Conservation (phyloP, 1,284 basidiomycete genomes). For the Rhodotorula sp. region DNA sequence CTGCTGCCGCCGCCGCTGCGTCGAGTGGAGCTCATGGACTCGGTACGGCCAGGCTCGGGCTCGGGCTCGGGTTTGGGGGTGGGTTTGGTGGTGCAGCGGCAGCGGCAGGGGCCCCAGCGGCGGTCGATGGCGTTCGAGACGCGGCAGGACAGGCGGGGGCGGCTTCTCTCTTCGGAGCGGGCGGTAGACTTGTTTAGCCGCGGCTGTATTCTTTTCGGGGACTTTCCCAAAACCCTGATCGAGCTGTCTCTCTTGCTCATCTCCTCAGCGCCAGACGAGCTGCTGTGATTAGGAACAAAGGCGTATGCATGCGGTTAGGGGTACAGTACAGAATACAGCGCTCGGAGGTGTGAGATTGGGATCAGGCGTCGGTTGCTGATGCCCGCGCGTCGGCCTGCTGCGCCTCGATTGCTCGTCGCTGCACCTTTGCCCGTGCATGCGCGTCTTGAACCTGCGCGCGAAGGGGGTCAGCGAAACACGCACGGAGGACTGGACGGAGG, state of each 20-base stretch:
- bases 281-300: no score
- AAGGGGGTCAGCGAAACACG: no score
- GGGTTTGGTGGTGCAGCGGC: not conserved
- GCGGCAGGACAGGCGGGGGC: no score
- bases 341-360: not conserved
- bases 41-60: constrained; percentile 14
- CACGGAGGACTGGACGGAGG: no score
- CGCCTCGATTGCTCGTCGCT: constrained; percentile 10
- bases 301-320: not conserved
- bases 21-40: not conserved
- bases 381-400: constrained; percentile 2
- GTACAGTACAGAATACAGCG: not conserved
- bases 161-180: no score
- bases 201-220: not conserved
- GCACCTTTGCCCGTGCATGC: constrained; percentile 28
- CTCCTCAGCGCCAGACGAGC: not conserved
- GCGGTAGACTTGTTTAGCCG: no score
- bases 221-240: not conserved
- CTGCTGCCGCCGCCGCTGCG: not conserved
- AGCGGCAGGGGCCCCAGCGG: not conserved
- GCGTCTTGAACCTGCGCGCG: constrained; percentile 34
- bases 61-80: not conserved
- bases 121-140: not conserved
- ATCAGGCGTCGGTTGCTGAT: not conserved
- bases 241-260: not conserved